Base-by-base conservation (phyloP, 805 yeast genomes). In the Ogataea glucozyma region DNA sequence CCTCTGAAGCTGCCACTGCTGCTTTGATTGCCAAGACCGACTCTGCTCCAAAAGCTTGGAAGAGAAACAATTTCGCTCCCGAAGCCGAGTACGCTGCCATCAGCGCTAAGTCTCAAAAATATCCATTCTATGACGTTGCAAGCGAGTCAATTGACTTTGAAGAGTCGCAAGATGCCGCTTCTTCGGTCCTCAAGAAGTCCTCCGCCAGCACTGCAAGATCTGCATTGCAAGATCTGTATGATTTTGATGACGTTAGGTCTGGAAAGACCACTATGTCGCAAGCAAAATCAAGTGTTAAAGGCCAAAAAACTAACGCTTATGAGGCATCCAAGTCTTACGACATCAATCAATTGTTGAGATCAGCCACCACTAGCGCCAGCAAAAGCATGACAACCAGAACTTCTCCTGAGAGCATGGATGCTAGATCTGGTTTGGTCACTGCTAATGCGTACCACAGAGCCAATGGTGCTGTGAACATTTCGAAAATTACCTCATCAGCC, bases 1-100 rank as follows among this genome's bases (percentile, higher is more conserved):
- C 81, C 13, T 71, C 82, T 6, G 87, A 79, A 40, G 87, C 87
- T 12, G 85, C 83, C 29, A 73, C 75, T 18, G 88, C 88, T 38
- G 88, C 88, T 2, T 56, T 71, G 7, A 58, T 68, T 46, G 76
- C 76, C 6, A 71, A 65, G 50, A 62, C 64, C n/a, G 72, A 67
- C 50, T 70, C 75, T 14, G 69, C 73, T 37, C 73, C 77, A 31
- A 60, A 60, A 34, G 72, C 73, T 12, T 78, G 80, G 78, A 67
- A 69, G 26, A 69, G 81, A 52, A 73, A 60, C 26, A 57, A 48
- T 17, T 59, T 68, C 46, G 76, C 74, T 24, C 69, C 73, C 8
- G 64, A 70, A 40, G 81, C 80, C 17, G 74, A 69, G 38, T 72
- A 71, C 38, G 75, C 76, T 20, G 71, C 71, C 2, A 62, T 65